Percentiles rank a stretch among this genome's conserved stretches.
phyloP scores from a whole-genome alignment of 2,329 filamentous ascomycete species.

The Ophiostoma novo-ulmi region DNA sequence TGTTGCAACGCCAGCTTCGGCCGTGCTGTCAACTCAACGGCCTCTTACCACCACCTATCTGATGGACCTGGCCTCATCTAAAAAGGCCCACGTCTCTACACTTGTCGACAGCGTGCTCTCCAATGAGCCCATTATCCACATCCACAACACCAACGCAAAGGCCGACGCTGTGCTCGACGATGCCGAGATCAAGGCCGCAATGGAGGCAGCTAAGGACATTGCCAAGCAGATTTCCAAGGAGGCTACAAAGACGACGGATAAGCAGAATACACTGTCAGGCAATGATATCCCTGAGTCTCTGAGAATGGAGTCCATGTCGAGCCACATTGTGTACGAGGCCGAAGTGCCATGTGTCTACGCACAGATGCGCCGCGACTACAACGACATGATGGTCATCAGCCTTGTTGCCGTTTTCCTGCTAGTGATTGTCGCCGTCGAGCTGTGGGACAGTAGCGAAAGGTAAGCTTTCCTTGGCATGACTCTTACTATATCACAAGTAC shows the following conservation, averaged over 20 bases:
- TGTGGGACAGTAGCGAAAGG: conserved; percentile 29
- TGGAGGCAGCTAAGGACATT: conserved; percentile 15
- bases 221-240: conserved; percentile 4
- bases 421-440: conserved; percentile 33
- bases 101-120: neutral
- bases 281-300: conserved; percentile 18
- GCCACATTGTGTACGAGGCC: neutral
- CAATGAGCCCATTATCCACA: neutral
- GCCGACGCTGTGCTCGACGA: conserved; percentile 19
- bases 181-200: conserved; percentile 11
- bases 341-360: conserved; percentile 28
- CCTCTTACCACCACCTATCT: conserved; percentile 27
- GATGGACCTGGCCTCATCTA: conserved; percentile 23
- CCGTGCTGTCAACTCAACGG: conserved; percentile 23
- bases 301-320: conserved; percentile 20
- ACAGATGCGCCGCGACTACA: conserved; percentile 28
- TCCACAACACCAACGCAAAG: conserved; percentile 14
- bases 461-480: conserved; percentile 18
- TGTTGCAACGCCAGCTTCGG: conserved; percentile 12
- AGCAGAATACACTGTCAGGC: neutral
- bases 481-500: neutral
- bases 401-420: conserved; percentile 33
- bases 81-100: neutral
- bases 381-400: conserved; percentile 33
- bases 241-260: neutral